These are phyloP conservation scores for Melaleuca alternifolia DNA, from an alignment of 345 rosid genomes.

Conservation along the genomic window DNA sequence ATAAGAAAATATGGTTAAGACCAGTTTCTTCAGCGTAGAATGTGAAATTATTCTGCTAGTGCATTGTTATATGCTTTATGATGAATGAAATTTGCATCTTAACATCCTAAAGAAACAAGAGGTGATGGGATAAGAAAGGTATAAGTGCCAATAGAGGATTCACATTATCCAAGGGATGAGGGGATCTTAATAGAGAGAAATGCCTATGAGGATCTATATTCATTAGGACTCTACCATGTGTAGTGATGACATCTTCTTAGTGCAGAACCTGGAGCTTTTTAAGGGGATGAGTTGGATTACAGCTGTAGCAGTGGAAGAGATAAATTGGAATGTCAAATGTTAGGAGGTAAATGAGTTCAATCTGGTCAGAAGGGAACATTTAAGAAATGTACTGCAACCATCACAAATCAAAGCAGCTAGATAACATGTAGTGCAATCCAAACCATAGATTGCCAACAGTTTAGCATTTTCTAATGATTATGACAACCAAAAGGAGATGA, in stretches of 20 bases:
- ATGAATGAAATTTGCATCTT: background rate
- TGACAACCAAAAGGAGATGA: background rate
- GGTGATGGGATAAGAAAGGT: background rate
- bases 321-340: background rate
- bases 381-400: background rate
- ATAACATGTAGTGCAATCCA: background rate
- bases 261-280: background rate
- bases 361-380: background rate
- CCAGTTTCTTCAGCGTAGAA: background rate
- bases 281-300: background rate
- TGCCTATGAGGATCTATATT: background rate
- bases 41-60: background rate
- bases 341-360: background rate
- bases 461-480: background rate
- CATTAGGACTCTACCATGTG: background rate
- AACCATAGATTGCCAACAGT: background rate
- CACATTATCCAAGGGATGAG: background rate
- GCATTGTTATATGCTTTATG: background rate
- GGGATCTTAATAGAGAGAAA: background rate
- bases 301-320: background rate
- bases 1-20: background rate
- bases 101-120: background rate
- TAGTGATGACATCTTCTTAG: background rate
- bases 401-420: background rate
- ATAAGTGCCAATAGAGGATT: background rate